Evolutionary conservation across 345 rosid genomes (phyloP).

Genomic region (Eucalyptus curtisii): DNA sequence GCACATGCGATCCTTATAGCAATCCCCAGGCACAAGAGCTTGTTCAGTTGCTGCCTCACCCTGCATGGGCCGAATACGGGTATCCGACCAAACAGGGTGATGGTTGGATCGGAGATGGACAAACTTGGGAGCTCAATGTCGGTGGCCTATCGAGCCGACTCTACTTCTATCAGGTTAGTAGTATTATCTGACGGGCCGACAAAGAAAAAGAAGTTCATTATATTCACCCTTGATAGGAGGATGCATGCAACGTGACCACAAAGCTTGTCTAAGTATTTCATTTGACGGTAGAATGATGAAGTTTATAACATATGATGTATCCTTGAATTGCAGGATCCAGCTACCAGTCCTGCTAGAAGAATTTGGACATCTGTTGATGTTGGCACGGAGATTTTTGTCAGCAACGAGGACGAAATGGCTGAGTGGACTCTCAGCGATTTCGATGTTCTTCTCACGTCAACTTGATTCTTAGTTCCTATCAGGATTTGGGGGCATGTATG

Average conservation of each 20-base stretch:
- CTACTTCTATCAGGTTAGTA: conserved; percentile 63
- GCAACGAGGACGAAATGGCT: conserved; percentile 28
- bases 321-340: conserved; percentile 39
- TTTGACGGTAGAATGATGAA: not conserved
- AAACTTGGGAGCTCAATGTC: conserved; percentile 65
- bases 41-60: conserved; percentile 64
- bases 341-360: conserved; percentile 45
- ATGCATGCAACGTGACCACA: not conserved
- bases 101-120: conserved; percentile 60
- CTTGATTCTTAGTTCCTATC: not conserved
- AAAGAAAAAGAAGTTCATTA: not conserved
- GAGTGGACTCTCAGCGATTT: conserved; percentile 58
- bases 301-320: not conserved
- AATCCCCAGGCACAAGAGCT: conserved; percentile 74
- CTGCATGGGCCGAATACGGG: conserved; percentile 59
- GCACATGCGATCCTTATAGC: conserved; percentile 57
- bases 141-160: conserved; percentile 53
- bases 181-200: not conserved
- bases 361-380: conserved; percentile 54
- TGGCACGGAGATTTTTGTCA: conserved; percentile 52
- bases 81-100: conserved; percentile 52
- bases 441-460: conserved; percentile 22
- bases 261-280: not conserved
- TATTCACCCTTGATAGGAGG: not conserved
- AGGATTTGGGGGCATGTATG: not conserved